These are phyloP conservation scores for Butyriboletus appendiculatus DNA, from an alignment of 1,284 basidiomycete genomes.

Conservation along the genomic window DNA sequence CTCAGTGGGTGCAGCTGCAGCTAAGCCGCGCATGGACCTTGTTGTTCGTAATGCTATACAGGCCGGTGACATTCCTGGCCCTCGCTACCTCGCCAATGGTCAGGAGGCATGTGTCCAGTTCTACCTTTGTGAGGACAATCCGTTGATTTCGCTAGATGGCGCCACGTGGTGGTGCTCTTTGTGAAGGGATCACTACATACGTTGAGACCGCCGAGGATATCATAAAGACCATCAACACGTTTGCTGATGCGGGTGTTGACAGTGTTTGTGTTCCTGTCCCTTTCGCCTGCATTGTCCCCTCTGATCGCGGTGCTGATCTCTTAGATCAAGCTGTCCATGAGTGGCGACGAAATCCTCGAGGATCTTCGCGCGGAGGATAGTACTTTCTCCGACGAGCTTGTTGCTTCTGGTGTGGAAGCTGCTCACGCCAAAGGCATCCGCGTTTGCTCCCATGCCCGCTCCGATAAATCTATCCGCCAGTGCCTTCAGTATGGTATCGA, in stretches of 20 bases:
- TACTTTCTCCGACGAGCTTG: slow-evolving; percentile 35
- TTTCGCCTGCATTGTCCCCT: background rate
- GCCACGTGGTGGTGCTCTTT: slow-evolving; percentile 31
- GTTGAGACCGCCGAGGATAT: slow-evolving; percentile 31
- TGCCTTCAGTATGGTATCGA: slow-evolving; percentile 38
- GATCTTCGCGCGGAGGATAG: slow-evolving; percentile 35
- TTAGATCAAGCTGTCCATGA: slow-evolving; percentile 35
- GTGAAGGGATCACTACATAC: slow-evolving; percentile 33
- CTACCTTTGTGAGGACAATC: background rate
- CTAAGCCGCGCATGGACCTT: slow-evolving; percentile 32
- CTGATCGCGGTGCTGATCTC: background rate
- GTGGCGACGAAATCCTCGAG: slow-evolving; percentile 39
- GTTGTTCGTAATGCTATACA: slow-evolving; percentile 36
- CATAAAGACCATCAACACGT: slow-evolving; percentile 12
- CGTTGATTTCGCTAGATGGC: slow-evolving; percentile 28
- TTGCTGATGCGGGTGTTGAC: slow-evolving; percentile 28
- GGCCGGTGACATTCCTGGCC: slow-evolving; percentile 33
- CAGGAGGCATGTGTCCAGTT: slow-evolving; percentile 24
- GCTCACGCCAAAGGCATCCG: slow-evolving; percentile 35
- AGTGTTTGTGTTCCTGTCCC: slow-evolving; percentile 10
- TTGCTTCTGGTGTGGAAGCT: slow-evolving; percentile 31
- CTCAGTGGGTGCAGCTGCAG: slow-evolving; percentile 33
- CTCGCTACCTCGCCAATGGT: slow-evolving; percentile 34
- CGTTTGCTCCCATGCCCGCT: slow-evolving; percentile 36
- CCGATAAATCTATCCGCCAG: slow-evolving; percentile 32